Conservation (phyloP, 495 filamentous ascomycete species). For the Penicillium samsonianum region DNA sequence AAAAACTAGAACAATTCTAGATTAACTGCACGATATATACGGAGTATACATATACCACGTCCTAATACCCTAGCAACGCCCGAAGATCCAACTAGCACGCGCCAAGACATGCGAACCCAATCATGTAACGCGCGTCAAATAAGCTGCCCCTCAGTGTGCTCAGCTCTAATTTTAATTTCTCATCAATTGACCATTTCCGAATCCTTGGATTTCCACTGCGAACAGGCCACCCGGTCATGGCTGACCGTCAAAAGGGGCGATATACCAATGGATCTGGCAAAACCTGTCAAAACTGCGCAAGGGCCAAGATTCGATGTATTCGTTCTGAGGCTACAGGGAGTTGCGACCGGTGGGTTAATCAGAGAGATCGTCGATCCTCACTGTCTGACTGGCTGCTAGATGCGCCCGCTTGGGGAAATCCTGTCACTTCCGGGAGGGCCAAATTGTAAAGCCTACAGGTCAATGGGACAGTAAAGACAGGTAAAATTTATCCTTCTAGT, state of each 20-base stretch:
- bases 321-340: constrained; percentile 3
- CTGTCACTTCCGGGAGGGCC: constrained; percentile 17
- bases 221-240: not conserved
- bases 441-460: not conserved
- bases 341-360: constrained; percentile 17
- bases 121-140: not conserved
- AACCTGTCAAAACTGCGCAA: constrained; percentile 29
- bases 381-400: constrained; percentile 2
- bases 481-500: not conserved
- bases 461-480: not conserved
- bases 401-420: constrained; percentile 20
- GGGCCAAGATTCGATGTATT: constrained; percentile 26
- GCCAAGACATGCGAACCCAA: not conserved
- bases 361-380: not conserved
- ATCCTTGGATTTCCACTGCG: not conserved
- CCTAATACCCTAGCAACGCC: not conserved
- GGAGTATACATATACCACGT: not conserved
- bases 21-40: not conserved
- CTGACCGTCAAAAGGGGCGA: not conserved
- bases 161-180: not conserved
- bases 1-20: not conserved
- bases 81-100: not conserved
- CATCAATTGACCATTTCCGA: not conserved
- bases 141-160: not conserved
- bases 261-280: constrained; percentile 7